phyloP scores from a whole-genome alignment of 805 yeast species.

The Hanseniaspora taiwanica region DNA sequence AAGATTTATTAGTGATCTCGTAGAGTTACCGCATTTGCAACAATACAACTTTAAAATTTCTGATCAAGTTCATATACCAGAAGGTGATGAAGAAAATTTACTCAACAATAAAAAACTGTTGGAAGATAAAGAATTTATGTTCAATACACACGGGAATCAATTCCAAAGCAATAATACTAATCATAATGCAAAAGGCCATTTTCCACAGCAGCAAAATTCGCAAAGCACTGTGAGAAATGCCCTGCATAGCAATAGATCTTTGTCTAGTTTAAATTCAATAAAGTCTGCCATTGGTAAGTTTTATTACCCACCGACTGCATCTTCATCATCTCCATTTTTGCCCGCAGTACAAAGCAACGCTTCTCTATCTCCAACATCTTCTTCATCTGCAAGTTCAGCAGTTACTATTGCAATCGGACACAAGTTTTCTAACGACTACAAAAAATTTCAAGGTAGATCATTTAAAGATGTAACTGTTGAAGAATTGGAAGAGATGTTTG shows the following conservation, averaged over 20 bases:
- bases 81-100: neutral
- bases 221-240: slow-evolving; percentile 12
- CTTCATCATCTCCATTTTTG: no score
- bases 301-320: slow-evolving; percentile 17
- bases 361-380: no score
- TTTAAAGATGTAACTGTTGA: slow-evolving; percentile 20
- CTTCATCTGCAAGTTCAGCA: neutral
- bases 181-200: neutral
- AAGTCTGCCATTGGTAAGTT: slow-evolving; percentile 20
- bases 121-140: slow-evolving; percentile 2
- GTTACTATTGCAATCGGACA: slow-evolving; percentile 2
- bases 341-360: no score
- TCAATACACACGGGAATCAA: no score
- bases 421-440: slow-evolving; percentile 12
- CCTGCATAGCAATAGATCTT: slow-evolving; percentile 17
- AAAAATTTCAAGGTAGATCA: slow-evolving; percentile 11
- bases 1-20: slow-evolving; percentile 17
- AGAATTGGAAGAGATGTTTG: slow-evolving; percentile 19
- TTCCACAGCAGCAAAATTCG: neutral
- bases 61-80: neutral
- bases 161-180: neutral
- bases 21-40: slow-evolving; percentile 9
- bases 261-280: slow-evolving; percentile 17
- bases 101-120: neutral
- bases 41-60: slow-evolving; percentile 14